Evolutionary conservation across 2,329 filamentous ascomycete species (phyloP).

Genomic region (Mariannaea elegans): DNA sequence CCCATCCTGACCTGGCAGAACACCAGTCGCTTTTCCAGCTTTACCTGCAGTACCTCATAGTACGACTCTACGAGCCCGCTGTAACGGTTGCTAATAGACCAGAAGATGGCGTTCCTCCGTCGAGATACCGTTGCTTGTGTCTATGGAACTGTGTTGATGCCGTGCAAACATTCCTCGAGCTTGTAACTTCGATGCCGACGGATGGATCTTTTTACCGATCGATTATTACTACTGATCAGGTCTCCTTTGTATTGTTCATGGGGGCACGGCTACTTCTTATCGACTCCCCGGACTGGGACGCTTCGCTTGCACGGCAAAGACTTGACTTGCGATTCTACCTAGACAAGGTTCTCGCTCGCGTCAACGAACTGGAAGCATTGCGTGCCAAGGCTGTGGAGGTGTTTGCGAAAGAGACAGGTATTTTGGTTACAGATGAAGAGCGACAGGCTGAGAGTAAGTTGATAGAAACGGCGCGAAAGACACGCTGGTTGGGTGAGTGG

Average conservation of each 20-base stretch:
- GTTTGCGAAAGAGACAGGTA: constrained; percentile 18
- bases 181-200: constrained; percentile 42
- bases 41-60: constrained; percentile 48
- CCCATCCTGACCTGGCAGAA: constrained; percentile 13
- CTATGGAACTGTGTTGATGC: constrained; percentile 48
- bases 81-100: constrained; percentile 42
- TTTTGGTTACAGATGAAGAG: constrained; percentile 30
- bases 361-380: constrained; percentile 21
- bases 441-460: constrained; percentile 29
- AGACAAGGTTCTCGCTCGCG: constrained; percentile 20
- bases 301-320: constrained; percentile 26
- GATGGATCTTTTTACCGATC: constrained; percentile 31
- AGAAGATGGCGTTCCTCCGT: constrained; percentile 37
- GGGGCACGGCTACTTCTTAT: constrained; percentile 35
- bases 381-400: constrained; percentile 8
- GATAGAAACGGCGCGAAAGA: constrained; percentile 34
- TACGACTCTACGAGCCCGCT: constrained; percentile 51
- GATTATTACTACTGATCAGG: constrained; percentile 34
- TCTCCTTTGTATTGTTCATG: constrained; percentile 34
- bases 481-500: constrained; percentile 44
- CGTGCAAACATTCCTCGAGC: constrained; percentile 45
- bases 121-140: constrained; percentile 43
- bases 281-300: constrained; percentile 37
- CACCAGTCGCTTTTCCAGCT: constrained; percentile 36
- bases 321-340: constrained; percentile 28